Evolutionary conservation across 179 eudicot species (phyloP), one percentile per base, ranked within the genome.

Genomic region (Silene coronaria): DNA sequence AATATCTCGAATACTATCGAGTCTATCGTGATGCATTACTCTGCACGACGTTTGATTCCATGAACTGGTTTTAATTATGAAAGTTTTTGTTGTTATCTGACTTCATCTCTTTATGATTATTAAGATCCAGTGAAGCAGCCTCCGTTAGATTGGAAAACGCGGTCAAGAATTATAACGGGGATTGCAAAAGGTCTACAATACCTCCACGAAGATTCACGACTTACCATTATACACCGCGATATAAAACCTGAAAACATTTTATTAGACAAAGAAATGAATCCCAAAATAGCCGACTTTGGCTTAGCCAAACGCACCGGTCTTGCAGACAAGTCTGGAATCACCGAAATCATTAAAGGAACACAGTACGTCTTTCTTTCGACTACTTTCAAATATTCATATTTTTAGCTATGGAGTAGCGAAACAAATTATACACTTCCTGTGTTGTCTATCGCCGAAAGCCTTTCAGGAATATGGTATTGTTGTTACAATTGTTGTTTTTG

Each of bases 151-250:
- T 79, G 82, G 85, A 75, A 73, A 63, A 68, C 68, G 21, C 75
- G 82, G n/a, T n/a, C 27, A 58, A 79, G 45, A 42, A 76, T 79
- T 38, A 63, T 82, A 51, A 34, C 38, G 58, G 85, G 85, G 6
- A 79, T 76, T 28, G 80, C 80, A 2, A 67, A 45, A 67, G 71
- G 71, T 34, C 46, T 67, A 2, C 71, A 76, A 63, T 87, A 51
- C 85, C 86, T 45, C 75, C 71, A 67, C 16, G 71, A 85, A 55
- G 89, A 86, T 73, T 85, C 88, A 5, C 45, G 83, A n/a, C 51
- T 87, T 38, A 82, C 78, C 22, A 84, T 87, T 66, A 80, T 85
- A 21, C 88, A 85, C 60, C 79, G 90, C 0, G 90, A 85, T 73
- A 78, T 84, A 17, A 85, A 85, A 67, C 66, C 89, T 0, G 77